Base-by-base conservation (phyloP, 2,329 filamentous ascomycete genomes). In the Xylariaceae sp. region DNA sequence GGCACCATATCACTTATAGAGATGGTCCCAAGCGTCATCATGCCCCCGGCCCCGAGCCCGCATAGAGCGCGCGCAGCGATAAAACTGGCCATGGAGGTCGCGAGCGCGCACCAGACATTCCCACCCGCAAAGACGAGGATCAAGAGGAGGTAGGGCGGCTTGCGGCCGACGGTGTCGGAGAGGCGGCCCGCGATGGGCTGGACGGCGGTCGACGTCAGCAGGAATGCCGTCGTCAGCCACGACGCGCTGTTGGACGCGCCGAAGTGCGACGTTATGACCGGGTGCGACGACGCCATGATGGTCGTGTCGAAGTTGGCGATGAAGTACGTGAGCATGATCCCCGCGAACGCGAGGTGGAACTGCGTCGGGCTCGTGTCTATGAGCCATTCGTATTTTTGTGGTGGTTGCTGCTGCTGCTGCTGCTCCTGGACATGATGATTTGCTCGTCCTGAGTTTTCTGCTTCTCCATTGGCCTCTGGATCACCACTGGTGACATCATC, bases 191-290 rank as follows among this genome's bases (percentile, higher is more conserved):
- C 79, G 1, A 92, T 68, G 0, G 88, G 86, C 64, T 90, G 84
- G 46, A 88, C 84, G 20, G 83, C 80, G 1, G 86, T 90, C 4
- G 81, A 86, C 0, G 87, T 89, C 29, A 93, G 73, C 27, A 92
- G 67, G 53, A 90, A 92, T 0, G 85, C 80, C 0, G 87, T 92
- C 2, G 86, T 89, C 4, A 92, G 73, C 88, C 88, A 93, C 2
- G 86, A 89, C 3, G 88, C 88, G 37, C 81, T 81, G 63, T 92
- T 89, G 23, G 86, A 86, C 39, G 85, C 79, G 49, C 82, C 71
- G 64, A 92, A 92, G 63, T 91, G 82, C 1, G 85, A 89, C 0
- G 86, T 90, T 50, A 92, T 89, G 46, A 88, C 85, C 0, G 87
- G 86, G 63, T 93, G 87, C 34, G 78, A 84, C 2, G 85, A 88